These are phyloP conservation scores for Aaosphaeria arxii DNA, from an alignment of 2,329 filamentous ascomycete species.

Conservation along the genomic window DNA sequence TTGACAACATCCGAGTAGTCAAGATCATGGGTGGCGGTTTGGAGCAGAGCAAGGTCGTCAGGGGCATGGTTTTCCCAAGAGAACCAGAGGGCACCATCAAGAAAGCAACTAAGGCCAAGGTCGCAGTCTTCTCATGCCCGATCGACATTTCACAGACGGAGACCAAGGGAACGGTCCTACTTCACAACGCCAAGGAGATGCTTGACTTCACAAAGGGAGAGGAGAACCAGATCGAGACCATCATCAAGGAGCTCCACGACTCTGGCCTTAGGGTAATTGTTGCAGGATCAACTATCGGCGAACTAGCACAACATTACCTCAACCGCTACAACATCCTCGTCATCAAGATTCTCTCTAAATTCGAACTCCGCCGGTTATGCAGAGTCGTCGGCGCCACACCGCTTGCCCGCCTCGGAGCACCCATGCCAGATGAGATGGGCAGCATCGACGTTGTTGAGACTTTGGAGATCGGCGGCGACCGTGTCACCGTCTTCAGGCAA, in stretches of 20 bases:
- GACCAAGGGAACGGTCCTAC: conserved; percentile 94
- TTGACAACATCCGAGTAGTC: conserved; percentile 97
- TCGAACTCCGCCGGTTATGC: conserved; percentile 91
- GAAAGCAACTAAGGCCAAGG: conserved; percentile 90
- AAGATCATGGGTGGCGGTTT: conserved; percentile 99
- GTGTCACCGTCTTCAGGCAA: conserved; percentile 97
- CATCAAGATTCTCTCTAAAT: conserved; percentile 97
- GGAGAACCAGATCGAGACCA: conserved; percentile 83
- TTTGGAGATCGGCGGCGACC: conserved; percentile 93
- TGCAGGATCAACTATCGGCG: conserved; percentile 89
- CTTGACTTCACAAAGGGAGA: conserved; percentile 97
- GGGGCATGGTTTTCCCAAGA: conserved; percentile 97
- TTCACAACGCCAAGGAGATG: conserved; percentile 99
- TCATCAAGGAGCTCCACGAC: conserved; percentile 94
- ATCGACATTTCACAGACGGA: conserved; percentile 96
- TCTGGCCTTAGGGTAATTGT: conserved; percentile 89
- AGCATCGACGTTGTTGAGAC: conserved; percentile 93
- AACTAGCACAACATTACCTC: conserved; percentile 94
- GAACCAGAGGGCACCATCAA: conserved; percentile 89
- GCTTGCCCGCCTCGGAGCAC: conserved; percentile 89
- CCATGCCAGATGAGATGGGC: conserved; percentile 99
- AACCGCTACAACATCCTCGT: conserved; percentile 95
- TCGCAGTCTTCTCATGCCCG: conserved; percentile 93
- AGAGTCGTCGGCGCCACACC: conserved; percentile 95
- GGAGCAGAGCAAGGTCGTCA: conserved; percentile 90